Percentiles rank a stretch among this genome's conserved stretches.
These are phyloP conservation scores for Hypoxylon sp. DNA, from an alignment of 2,329 filamentous ascomycete genomes.

Conservation along the genomic window DNA sequence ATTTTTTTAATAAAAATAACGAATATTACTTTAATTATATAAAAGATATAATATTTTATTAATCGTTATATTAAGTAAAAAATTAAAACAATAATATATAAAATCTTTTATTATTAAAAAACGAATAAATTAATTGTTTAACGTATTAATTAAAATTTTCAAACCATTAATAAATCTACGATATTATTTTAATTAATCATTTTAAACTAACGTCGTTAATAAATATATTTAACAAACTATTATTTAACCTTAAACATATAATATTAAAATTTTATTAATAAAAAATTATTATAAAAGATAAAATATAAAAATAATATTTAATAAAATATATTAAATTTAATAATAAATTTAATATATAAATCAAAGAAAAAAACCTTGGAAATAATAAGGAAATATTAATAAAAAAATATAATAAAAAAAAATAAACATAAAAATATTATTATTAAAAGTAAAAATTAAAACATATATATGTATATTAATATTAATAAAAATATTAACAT, in stretches of 20 bases:
- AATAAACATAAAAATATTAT: too few relatives aligned
- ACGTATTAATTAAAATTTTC: not conserved
- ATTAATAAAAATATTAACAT: not conserved
- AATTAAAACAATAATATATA: not conserved
- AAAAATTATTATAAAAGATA: not conserved
- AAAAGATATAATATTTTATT: too few relatives aligned
- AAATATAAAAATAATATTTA: not conserved
- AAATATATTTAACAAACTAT: not conserved
- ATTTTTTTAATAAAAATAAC: not conserved
- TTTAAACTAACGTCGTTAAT: not conserved
- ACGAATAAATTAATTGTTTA: not conserved
- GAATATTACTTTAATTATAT: not conserved
- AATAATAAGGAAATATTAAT: too few relatives aligned
- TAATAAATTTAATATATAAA: too few relatives aligned
- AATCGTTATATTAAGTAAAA: too few relatives aligned
- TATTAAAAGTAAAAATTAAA: not conserved
- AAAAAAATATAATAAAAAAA: too few relatives aligned
- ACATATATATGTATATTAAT: not conserved
- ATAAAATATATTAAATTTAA: not conserved
- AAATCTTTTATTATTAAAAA: not conserved
- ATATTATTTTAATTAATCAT: not conserved
- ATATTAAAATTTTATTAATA: not conserved
- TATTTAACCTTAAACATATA: not conserved
- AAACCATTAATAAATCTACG: not conserved
- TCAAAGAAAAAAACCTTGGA: too few relatives aligned